Base-by-base conservation (phyloP, 2,329 filamentous ascomycete genomes). In the Colletotrichum paranaense region DNA sequence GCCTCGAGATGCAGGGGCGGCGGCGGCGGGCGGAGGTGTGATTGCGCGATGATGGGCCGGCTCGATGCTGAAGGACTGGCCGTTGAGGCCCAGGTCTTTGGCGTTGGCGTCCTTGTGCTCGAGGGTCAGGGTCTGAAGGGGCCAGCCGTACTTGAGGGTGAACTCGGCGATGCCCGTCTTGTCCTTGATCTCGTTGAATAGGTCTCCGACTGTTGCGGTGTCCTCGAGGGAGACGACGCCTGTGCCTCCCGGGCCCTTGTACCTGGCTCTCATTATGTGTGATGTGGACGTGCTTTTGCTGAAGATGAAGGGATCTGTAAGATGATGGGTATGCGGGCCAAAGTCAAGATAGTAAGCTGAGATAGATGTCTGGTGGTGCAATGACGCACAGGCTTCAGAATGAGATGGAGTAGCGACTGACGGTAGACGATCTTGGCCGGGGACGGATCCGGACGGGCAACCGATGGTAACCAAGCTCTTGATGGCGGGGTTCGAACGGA, bases 121-220 rank as follows among this genome's bases (percentile, higher is more conserved):
- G 11, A 92, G 84, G 46, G 91, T 87, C 19, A 98, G 87, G 0
- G 90, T 86, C 79, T 92, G 91, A 28, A 94, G 92, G 1, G 96
- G 96, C 78, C 93, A 97, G 46, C 95, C 95, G 83, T 93, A 94
- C 86, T 97, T 98, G 75, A 97, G 85, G 56, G 93, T 90, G 79
- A 96, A 95, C 16, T 87, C 86, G 7, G 86, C 78, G 19, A 96
- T 86, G 5, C 89, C 89, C 1, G 93, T 94, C 78, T 90, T 89
- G 62, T 89, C 84, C 64, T 87, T 87, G 78, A 95, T 91, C 62
- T 89, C 85, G 4, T 86, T 80, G 59, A 92, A 84, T 1, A 95
- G 86, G 66, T 91, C 86, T 60, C 84, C 84, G 58, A 94, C 88
- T 4, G 90, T 93, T 65, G 94, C 92, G 74, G 89, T 84, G 67